Conservation (phyloP, 139 green algal genomes). For the Tetradesmus lagerheimii region DNA sequence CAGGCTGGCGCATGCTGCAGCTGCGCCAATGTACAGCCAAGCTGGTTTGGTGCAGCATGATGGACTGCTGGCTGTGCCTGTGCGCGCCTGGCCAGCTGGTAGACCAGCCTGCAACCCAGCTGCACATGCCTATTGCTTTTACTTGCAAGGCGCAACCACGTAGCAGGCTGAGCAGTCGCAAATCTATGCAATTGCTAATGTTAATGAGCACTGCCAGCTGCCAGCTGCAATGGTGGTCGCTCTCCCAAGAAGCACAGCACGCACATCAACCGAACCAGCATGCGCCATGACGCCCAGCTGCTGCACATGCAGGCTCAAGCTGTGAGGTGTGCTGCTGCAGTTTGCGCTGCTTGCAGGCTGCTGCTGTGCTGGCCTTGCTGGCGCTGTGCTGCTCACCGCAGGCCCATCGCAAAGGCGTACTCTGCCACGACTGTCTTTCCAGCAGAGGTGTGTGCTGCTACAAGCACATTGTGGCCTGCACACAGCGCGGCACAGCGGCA, state of each 20-base stretch:
- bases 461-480: slow-evolving; percentile 88
- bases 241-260: not conserved
- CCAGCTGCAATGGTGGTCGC: not conserved
- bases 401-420: slow-evolving; percentile 92
- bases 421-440: slow-evolving; percentile 96
- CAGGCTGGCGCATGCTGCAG: no score
- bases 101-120: no score
- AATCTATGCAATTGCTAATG: not conserved
- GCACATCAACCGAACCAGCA: no score
- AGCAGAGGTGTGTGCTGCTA: slow-evolving; percentile 94
- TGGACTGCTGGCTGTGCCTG: no score
- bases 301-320: not conserved
- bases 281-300: not conserved
- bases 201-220: not conserved
- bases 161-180: not conserved
- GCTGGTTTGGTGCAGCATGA: no score
- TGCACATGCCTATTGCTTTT: not conserved
- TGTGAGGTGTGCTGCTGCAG: not conserved
- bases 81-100: no score
- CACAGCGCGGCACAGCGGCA: not conserved
- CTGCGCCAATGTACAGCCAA: no score
- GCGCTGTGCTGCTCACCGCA: slow-evolving; percentile 54
- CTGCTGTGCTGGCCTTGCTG: not conserved
- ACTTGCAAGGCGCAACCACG: no score
- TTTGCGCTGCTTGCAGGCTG: not conserved